A percentile compares a stretch with the other conserved stretches of the same genome.
Evolutionary conservation across 192 early-diverging fungal genomes (phyloP).

Genomic region (Gryganskiella cystojenkinii): DNA sequence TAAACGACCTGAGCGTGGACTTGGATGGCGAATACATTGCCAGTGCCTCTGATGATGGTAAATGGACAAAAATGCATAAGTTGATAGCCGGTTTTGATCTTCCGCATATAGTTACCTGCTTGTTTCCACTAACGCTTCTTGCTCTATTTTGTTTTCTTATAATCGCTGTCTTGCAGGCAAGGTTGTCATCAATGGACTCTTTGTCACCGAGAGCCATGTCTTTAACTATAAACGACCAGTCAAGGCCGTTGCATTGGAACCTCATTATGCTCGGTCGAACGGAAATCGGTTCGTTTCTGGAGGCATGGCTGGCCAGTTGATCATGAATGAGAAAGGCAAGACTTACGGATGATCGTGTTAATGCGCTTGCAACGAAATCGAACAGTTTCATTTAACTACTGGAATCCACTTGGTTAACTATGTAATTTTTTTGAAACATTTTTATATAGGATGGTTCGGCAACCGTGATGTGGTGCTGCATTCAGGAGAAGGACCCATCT

Average conservation of each 20-base stretch:
- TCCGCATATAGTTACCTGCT: no score
- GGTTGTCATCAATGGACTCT: constrained; percentile 88
- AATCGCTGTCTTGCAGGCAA: no score
- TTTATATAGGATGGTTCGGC: constrained; percentile 82
- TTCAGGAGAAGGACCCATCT: constrained; percentile 91
- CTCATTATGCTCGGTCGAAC: constrained; percentile 79
- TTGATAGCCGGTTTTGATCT: not conserved
- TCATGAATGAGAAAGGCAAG: constrained; percentile 86
- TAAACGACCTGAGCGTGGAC: constrained; percentile 92
- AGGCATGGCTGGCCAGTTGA: constrained; percentile 88
- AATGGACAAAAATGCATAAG: constrained; percentile 1
- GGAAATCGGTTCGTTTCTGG: constrained; percentile 89
- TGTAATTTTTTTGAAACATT: no score
- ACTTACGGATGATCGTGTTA: no score
- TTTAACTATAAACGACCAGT: constrained; percentile 90
- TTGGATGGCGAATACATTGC: constrained; percentile 88
- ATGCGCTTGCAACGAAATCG: no score
- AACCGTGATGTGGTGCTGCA: constrained; percentile 82
- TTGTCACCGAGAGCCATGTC: constrained; percentile 71
- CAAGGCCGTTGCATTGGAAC: constrained; percentile 91
- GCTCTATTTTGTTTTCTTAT: no score
- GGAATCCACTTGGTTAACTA: no score
- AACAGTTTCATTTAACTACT: no score
- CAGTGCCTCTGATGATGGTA: constrained; percentile 93
- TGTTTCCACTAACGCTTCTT: no score